Evolutionary conservation across 2,329 filamentous ascomycete genomes (phyloP).

Genomic region (Trichoderma atrobrunneum): DNA sequence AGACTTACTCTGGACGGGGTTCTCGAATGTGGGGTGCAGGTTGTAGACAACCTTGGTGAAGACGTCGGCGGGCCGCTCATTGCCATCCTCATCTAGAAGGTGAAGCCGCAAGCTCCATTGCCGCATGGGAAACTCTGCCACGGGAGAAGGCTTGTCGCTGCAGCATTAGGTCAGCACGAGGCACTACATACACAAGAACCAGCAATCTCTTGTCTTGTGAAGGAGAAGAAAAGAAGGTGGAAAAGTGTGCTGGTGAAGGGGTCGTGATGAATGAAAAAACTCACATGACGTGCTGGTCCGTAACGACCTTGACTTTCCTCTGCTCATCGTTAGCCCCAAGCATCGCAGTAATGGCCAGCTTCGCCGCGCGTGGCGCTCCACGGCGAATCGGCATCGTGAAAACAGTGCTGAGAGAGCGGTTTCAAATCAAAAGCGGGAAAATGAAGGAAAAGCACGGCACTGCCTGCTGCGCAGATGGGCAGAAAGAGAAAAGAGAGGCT

Average conservation of each 20-base stretch:
- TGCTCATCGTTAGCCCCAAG: conserved; percentile 49
- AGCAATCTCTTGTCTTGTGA: neutral
- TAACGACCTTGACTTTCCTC: conserved; percentile 88
- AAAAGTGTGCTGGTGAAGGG: neutral
- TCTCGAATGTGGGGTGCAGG: conserved; percentile 89
- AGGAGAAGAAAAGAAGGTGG: neutral
- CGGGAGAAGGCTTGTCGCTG: conserved; percentile 75
- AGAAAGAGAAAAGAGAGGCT: neutral
- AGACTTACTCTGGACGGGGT: conserved; percentile 77
- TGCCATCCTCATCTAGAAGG: conserved; percentile 80
- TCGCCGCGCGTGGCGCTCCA: conserved; percentile 21
- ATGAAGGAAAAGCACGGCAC: neutral
- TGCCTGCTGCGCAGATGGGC: neutral
- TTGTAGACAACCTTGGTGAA: conserved; percentile 94
- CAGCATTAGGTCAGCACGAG: conserved; percentile 24
- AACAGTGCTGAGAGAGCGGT: neutral
- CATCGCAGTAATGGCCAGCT: conserved; percentile 11
- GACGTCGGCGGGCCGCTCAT: conserved; percentile 75
- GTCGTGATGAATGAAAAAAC: conserved; percentile 29
- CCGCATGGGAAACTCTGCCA: conserved; percentile 89
- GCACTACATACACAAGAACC: neutral
- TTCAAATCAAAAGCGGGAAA: neutral
- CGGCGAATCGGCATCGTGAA: conserved; percentile 17
- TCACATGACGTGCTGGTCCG: conserved; percentile 86
- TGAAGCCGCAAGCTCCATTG: conserved; percentile 86